A percentile compares a stretch with the other conserved stretches of the same genome.
phyloP scores from a whole-genome alignment of 805 yeast species.

The Starmerella scarabaei region DNA sequence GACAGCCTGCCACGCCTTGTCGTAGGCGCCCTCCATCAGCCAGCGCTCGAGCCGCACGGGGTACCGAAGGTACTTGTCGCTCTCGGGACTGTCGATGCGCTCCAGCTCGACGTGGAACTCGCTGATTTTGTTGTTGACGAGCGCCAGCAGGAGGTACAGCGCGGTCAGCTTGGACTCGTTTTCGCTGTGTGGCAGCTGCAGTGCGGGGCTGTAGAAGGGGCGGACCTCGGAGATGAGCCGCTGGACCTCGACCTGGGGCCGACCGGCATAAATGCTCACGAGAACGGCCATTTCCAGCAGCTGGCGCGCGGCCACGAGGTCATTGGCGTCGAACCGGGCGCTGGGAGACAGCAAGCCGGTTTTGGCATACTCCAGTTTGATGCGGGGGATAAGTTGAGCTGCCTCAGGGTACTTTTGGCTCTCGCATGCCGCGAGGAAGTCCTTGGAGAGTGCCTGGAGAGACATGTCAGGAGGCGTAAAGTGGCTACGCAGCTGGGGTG shows the following conservation, averaged over 20 bases:
- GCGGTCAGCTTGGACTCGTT: conserved; percentile 65
- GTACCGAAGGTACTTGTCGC: conserved; percentile 59
- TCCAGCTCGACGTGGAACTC: conserved; percentile 86
- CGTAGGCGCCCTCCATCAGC: conserved; percentile 94
- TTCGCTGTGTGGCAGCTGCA: conserved; percentile 34
- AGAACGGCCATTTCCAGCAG: conserved; percentile 83
- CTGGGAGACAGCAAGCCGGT: conserved; percentile 64
- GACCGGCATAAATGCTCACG: conserved; percentile 50
- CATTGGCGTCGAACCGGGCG: conserved; percentile 32
- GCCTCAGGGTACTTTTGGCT: conserved; percentile 50
- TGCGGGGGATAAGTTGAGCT: conserved; percentile 47
- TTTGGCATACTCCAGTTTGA: conserved; percentile 69
- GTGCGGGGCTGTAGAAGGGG: conserved; percentile 50
- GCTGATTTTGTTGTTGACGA: conserved; percentile 74
- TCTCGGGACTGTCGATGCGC: conserved; percentile 47
- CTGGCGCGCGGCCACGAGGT: conserved; percentile 64
- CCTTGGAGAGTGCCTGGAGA: conserved; percentile 54
- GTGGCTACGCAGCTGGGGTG: too few relatives aligned
- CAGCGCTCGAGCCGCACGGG: conserved; percentile 85
- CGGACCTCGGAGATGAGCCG: conserved; percentile 61
- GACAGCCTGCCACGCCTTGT: conserved; percentile 71
- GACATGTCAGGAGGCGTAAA: conserved; percentile 27
- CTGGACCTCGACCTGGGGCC: conserved; percentile 49
- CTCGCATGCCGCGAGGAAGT: conserved; percentile 53
- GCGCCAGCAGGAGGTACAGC: conserved; percentile 57